Evolutionary conservation across 2,329 filamentous ascomycete species (phyloP).

Genomic region (Samsoniella hepiali): DNA sequence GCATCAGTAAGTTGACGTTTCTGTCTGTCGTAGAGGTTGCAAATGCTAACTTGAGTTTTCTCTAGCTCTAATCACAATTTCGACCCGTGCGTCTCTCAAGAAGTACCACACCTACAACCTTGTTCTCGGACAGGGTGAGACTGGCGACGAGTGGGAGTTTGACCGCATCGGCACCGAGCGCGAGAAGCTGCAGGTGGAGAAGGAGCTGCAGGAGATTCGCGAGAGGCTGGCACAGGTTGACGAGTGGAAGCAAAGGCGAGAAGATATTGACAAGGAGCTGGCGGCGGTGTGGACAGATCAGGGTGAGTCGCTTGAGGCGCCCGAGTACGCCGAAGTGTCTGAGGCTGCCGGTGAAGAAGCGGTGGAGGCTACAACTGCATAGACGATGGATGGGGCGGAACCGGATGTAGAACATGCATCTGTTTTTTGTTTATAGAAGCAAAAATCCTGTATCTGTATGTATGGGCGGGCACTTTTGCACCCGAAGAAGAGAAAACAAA

Average conservation of each 20-base stretch:
- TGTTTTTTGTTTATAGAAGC: not conserved
- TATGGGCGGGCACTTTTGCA: not conserved
- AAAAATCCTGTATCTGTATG: conserved; percentile 6
- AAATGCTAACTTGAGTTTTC: conserved; percentile 21
- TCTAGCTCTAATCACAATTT: conserved; percentile 88
- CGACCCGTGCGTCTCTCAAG: conserved; percentile 88
- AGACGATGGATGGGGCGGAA: not conserved
- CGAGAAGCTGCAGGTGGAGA: conserved; percentile 91
- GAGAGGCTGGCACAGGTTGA: conserved; percentile 79
- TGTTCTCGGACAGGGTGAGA: conserved; percentile 73
- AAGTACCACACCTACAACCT: conserved; percentile 94
- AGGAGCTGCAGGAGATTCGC: conserved; percentile 79
- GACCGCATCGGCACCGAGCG: conserved; percentile 89
- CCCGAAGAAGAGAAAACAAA: not conserved
- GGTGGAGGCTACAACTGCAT: conserved; percentile 5
- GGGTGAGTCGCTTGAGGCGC: conserved; percentile 47
- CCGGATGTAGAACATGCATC: conserved; percentile 6
- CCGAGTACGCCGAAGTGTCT: conserved; percentile 35
- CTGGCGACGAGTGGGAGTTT: conserved; percentile 86
- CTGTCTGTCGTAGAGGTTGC: not conserved
- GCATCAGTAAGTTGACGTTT: conserved; percentile 67
- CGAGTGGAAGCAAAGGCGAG: conserved; percentile 72
- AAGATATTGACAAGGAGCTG: conserved; percentile 81
- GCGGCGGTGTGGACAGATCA: conserved; percentile 58
- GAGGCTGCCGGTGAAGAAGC: conserved; percentile 11